Evolutionary conservation across 345 rosid species (phyloP).

Genomic region (Hibiscus tridactylites): DNA sequence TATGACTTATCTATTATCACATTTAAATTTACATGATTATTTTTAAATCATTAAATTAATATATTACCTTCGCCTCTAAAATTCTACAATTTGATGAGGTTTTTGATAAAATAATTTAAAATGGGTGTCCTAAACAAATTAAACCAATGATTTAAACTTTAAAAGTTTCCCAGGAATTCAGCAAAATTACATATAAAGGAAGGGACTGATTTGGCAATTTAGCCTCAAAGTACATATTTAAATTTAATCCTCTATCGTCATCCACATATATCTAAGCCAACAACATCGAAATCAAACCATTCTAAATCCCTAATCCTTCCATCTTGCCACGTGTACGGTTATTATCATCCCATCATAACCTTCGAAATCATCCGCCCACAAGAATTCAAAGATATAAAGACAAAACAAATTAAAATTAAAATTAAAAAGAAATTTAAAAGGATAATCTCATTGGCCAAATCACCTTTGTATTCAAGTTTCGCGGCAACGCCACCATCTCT

Average conservation of each 20-base stretch:
- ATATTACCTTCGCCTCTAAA: not conserved
- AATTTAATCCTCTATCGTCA: not conserved
- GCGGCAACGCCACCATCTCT: slow-evolving; percentile 38
- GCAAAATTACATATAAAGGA: not conserved
- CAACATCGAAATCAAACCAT: not conserved
- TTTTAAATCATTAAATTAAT: not conserved
- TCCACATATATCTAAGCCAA: not conserved
- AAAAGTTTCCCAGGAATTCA: not conserved
- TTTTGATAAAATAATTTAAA: not conserved
- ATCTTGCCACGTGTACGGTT: not conserved
- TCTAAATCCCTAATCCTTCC: too few species aligned
- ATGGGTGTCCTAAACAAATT: not conserved
- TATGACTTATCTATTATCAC: too few species aligned
- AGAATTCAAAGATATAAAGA: not conserved
- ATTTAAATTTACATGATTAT: too few species aligned
- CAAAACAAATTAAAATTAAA: not conserved
- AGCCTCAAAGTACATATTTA: slow-evolving; percentile 3
- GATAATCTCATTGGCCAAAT: slow-evolving; percentile 19
- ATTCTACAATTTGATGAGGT: not conserved
- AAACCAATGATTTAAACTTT: not conserved
- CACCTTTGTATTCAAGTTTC: slow-evolving; percentile 54
- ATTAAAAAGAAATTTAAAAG: not conserved
- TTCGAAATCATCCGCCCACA: not conserved
- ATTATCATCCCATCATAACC: not conserved
- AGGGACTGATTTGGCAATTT: slow-evolving; percentile 3